Evolutionary conservation across 2,329 filamentous ascomycete species (phyloP).

Genomic region (Colletotrichum simmondsii): DNA sequence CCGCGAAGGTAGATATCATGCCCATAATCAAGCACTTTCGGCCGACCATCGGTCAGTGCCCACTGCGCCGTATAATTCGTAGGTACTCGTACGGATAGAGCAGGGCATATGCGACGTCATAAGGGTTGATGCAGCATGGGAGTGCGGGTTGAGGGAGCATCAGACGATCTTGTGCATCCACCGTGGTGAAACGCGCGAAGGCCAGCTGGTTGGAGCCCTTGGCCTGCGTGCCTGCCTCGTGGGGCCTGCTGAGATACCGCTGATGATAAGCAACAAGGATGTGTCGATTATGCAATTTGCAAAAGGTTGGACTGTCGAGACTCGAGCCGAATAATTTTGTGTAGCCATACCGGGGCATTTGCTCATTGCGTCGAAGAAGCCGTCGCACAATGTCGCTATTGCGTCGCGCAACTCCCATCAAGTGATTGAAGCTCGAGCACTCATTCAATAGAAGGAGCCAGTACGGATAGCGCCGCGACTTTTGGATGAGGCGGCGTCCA

Average conservation of each 20-base stretch:
- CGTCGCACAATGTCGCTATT: neutral
- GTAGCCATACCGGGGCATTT: slow-evolving; percentile 8
- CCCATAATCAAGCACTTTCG: slow-evolving; percentile 7
- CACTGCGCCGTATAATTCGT: no score
- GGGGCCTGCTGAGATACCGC: slow-evolving; percentile 15
- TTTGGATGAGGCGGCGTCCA: neutral
- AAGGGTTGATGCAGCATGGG: slow-evolving; percentile 9
- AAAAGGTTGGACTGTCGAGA: slow-evolving; percentile 1
- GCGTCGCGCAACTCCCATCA: neutral
- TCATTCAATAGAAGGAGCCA: neutral
- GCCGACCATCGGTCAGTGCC: slow-evolving; percentile 1
- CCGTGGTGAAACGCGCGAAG: slow-evolving; percentile 28
- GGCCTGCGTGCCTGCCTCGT: slow-evolving; percentile 2
- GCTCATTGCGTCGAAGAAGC: neutral
- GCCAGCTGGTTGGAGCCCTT: slow-evolving; percentile 10
- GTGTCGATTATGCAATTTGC: neutral
- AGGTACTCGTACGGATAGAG: neutral
- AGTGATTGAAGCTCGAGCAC: neutral
- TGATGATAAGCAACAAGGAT: slow-evolving; percentile 24
- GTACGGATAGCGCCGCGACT: no score
- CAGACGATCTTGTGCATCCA: slow-evolving; percentile 31
- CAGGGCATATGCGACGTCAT: slow-evolving; percentile 20
- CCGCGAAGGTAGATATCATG: slow-evolving; percentile 13
- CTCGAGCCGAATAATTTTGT: neutral
- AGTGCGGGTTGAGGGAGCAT: slow-evolving; percentile 18